Conservation (phyloP, 2,329 filamentous ascomycete species). For the Penicillium sp. region DNA sequence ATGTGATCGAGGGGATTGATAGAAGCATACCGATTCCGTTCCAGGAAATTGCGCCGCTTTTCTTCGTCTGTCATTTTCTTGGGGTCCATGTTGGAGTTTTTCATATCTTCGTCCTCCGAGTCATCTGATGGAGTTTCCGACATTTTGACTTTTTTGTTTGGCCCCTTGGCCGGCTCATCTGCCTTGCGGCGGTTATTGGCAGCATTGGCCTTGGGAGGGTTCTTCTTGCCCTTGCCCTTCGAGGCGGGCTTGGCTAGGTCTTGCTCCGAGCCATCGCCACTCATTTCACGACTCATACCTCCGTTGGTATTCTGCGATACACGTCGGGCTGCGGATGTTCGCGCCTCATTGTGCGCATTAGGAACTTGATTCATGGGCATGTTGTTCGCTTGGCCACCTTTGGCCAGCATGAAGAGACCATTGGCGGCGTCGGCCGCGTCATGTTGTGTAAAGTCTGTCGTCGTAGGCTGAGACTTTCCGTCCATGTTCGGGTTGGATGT, state of each 20-base stretch:
- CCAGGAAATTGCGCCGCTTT: conserved; percentile 96
- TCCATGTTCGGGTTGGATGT: conserved; percentile 39
- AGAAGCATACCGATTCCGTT: conserved; percentile 74
- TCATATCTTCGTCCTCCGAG: conserved; percentile 47
- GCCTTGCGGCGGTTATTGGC: conserved; percentile 71
- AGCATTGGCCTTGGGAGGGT: conserved; percentile 42
- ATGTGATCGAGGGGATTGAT: not conserved
- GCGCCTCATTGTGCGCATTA: conserved; percentile 38
- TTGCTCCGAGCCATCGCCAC: conserved; percentile 66
- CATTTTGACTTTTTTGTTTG: conserved; percentile 68
- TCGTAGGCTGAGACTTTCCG: conserved; percentile 41
- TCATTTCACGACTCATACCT: conserved; percentile 60
- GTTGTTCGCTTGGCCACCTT: conserved; percentile 52
- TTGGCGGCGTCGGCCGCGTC: conserved; percentile 92
- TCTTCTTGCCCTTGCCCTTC: conserved; percentile 65
- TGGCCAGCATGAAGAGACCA: conserved; percentile 82
- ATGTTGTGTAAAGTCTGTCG: conserved; percentile 71
- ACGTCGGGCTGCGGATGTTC: conserved; percentile 37
- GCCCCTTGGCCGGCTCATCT: conserved; percentile 63
- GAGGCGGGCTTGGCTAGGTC: conserved; percentile 59
- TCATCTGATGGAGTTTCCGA: conserved; percentile 41
- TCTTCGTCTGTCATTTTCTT: conserved; percentile 98
- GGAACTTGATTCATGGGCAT: conserved; percentile 44
- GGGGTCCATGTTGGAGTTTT: conserved; percentile 49
- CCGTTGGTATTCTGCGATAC: conserved; percentile 39